Conservation (phyloP, 441 rosid species). For the Mallotus japonicus region DNA sequence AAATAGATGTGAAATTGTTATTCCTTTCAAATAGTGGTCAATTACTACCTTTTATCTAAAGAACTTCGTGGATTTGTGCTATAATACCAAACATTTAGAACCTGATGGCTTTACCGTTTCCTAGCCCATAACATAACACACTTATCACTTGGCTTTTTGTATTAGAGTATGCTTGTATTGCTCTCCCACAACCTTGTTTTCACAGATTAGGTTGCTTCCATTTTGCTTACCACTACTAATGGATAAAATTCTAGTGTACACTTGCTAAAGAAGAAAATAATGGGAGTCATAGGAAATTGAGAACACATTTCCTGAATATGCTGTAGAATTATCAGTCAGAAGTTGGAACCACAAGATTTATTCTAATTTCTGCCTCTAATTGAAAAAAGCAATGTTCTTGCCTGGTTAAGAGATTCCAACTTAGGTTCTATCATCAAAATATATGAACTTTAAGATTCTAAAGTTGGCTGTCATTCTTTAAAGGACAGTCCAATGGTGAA, state of each 20-base stretch:
- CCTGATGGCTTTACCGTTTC: not conserved
- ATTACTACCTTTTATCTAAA: not conserved
- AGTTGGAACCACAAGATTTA: not conserved
- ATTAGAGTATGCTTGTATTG: not conserved
- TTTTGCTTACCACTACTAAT: too few species aligned
- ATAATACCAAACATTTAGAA: too few species aligned
- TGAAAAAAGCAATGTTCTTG: not conserved
- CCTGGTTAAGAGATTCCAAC: not conserved
- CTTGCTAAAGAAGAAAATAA: not conserved
- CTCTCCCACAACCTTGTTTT: too few species aligned
- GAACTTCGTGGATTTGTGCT: too few species aligned
- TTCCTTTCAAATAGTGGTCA: not conserved
- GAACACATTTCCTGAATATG: not conserved
- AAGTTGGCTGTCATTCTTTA: not conserved
- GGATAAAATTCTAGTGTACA: too few species aligned
- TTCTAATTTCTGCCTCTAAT: not conserved
- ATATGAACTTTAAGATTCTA: not conserved
- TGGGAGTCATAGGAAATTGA: not conserved
- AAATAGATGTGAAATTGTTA: not conserved
- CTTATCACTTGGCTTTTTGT: not conserved
- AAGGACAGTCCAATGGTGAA: too few species aligned
- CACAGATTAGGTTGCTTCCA: too few species aligned
- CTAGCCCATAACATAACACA: not conserved
- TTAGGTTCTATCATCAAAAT: not conserved
- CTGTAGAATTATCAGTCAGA: not conserved